Base-by-base conservation (phyloP, 192 early-diverging fungal genomes). In the Coemansia sp. region DNA sequence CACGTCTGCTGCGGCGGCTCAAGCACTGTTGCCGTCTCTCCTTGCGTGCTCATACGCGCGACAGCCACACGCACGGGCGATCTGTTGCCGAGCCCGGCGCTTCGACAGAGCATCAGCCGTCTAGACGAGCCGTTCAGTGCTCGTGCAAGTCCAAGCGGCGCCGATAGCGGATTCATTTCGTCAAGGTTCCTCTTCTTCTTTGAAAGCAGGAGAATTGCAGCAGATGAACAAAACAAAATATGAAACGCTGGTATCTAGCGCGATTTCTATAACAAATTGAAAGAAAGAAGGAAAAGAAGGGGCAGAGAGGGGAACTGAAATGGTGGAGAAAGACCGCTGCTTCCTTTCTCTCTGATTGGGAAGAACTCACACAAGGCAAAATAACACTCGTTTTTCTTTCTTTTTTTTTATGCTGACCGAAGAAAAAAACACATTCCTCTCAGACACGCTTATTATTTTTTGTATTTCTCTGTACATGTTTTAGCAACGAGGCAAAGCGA, bases 31-130 rank as follows among this genome's bases (percentile, higher is more conserved):
- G 49, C 41, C 16, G 64, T 61, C 57, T 40, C 57, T 42, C 57
- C 17, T 22, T 68, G 65, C 17, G 77, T 60, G 59, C 68, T 68
- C 56, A 58, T 58, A 41, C 6, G 22, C 13, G 56, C 56, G 3
- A 2, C 46, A 13, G 50, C 6, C 11, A 20, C 50, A 12, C 20
- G 48, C 48, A 17, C 1, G 17, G 32, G 32, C 32, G 57, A 63
- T 7, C 39, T 62, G 48, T 61, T 40, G 25, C 19, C 20, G 5
- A 37, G 20, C 13, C 39, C 12, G 9, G 40, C 19, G 40, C 32
- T 25, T 41, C 45, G 38, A 37, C 39, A 55, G 40, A 65, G 51
- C 8, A 65, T 7, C 64, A 55, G 17, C 6, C 50, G 37, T n/a
- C 20, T 43, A 7, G 51, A 42, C 54, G 46, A 41, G 19, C 40